phyloP scores from a whole-genome alignment of 768 basidiomycete species.

The Tubosaeta sp. region DNA sequence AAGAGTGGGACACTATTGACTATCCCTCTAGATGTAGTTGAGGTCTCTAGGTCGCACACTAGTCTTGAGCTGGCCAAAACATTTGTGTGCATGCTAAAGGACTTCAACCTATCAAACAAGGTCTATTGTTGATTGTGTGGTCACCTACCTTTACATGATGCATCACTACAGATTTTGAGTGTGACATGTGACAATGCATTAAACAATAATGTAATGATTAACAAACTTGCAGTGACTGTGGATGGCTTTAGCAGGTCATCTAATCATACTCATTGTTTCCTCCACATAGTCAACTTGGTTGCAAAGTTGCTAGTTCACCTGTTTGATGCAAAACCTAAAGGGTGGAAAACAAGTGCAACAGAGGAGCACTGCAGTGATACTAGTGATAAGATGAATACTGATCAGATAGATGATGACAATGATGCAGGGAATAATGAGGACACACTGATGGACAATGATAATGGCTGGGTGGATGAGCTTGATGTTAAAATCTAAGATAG shows the following conservation, averaged over 20 bases:
- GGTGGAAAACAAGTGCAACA: no score
- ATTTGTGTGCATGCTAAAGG: constrained; percentile 21
- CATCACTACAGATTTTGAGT: constrained; percentile 18
- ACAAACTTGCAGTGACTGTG: constrained; percentile 15
- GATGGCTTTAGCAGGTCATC: constrained; percentile 16
- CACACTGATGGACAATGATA: no score
- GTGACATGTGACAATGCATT: constrained; percentile 22
- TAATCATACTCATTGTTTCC: constrained; percentile 23
- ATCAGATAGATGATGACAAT: no score
- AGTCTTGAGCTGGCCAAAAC: constrained; percentile 17
- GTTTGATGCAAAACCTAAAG: no score
- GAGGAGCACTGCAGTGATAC: no score
- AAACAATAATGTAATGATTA: constrained; percentile 23
- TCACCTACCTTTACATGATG: no score
- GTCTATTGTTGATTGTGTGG: constrained; percentile 5
- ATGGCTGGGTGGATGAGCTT: constrained; percentile 18
- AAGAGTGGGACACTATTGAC: background rate
- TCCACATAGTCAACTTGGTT: constrained; percentile 25
- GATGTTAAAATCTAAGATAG: no score
- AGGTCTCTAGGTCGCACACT: background rate
- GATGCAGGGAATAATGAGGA: no score
- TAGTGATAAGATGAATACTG: constrained; percentile 1
- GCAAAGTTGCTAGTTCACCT: constrained; percentile 29
- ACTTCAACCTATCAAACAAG: constrained; percentile 30
- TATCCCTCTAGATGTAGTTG: background rate